Evolutionary conservation across 2,329 filamentous ascomycete species (phyloP), one percentile per base, ranked within the genome.

Genomic region (Dothideomycetes sp.): DNA sequence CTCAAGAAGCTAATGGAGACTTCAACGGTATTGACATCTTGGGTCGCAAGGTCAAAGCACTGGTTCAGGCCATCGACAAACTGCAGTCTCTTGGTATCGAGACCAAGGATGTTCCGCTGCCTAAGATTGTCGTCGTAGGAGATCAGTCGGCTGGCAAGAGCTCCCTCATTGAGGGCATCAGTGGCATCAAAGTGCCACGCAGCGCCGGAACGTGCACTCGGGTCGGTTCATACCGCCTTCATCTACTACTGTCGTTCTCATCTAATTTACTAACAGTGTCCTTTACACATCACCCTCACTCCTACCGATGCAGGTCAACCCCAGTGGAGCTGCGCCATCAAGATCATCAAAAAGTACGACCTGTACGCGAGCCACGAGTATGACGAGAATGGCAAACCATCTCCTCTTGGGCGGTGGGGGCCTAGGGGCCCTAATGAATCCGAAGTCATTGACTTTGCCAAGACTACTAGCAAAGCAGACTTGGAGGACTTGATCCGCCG

Each of bases 61-160:
- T 79, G 36, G 79, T 85, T 2, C 69, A 81, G 34, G 74, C 75
- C 0, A 70, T 86, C 0, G 75, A 74, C 3, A 73, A 81, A 35
- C 70, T 94, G 0, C 76, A 84, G 37, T 70, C 78, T 4, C 69
- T 89, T 0, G 84, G 82, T 0, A 77, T 94, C 1, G 77, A 82
- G 36, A 75, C 82, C 14, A 73, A 77, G 4, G 52, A 65, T 0
- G 73, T 85, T 0, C 73, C 75, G 0, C 64, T 94, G 0, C 85
- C 87, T 0, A 84, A 86, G 49, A 77, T 93, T 8, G 82, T 89
- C 4, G 74, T 94, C 0, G 77, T 94, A 0, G 87, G 87, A 0
- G 86, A 94, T 36, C 87, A 94, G 52, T 84, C 77, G 0, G 81
- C 85, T 0, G 88, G 87, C 0, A 94, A 94, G 54, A 86, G 79